Evolutionary conservation across 768 basidiomycete species (phyloP), one percentile per base, ranked within the genome.

Genomic region (Hypholoma sublateritium): DNA sequence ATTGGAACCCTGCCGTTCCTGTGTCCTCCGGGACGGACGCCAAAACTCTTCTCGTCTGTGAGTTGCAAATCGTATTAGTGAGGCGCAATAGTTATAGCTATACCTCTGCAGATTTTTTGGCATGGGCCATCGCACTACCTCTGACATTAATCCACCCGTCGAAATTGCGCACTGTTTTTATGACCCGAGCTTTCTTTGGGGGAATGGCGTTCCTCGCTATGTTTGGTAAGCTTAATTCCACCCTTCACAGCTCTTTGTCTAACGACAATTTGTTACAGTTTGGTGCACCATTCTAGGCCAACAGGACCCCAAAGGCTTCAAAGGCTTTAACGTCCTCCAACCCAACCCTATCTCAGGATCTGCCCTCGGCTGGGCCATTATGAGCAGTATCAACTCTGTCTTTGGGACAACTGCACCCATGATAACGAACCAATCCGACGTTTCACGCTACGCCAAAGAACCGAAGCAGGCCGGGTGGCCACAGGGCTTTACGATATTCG

Each of bases 341-440:
- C 28, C 35, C 1, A 41, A 42, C 7, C 60, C 60, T 6, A 55
- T 61, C 49, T 55, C 56, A 21, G 56, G 60, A 7, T 43, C 56
- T 16, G 19, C 34, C 1, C 39, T 61, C 21, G 60, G 60, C 17
- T 61, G 60, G 60, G 60, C 60, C 5, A 52, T 57, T 3, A 58
- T 61, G 53, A 61, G 53, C 22, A 52, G 52, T 16, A 61, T 61
- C 53, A 61, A 61, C 52, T 57, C 60, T 14, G 32, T 61, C n/a
- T 56, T 61, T 6, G 60, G 53, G 4, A 61, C 60, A n/a, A 50
- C 56, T 13, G 60, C 56, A 2, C 56, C 60, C 5, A 58, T 61
- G 57, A 61, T 61, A 48, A 61, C 56, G 4, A 61, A 61, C 42
- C 60, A 61, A 43, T 61, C 60, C 3, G 60, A 61, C 19, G 44